phyloP scores from a whole-genome alignment of 805 yeast genomes.

The Ogataea ganodermae region DNA sequence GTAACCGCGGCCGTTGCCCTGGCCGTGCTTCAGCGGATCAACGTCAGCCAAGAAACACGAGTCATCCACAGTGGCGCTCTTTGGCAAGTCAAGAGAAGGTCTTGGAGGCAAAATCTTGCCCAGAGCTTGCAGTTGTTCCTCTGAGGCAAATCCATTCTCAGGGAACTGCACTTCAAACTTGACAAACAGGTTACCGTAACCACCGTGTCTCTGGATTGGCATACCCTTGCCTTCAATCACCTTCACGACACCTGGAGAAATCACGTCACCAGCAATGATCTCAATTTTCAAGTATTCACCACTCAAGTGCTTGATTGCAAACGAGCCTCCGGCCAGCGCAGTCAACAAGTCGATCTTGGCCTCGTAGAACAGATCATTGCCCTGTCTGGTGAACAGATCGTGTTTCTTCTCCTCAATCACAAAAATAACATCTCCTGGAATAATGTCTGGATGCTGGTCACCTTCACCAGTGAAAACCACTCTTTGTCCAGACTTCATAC shows the following conservation, averaged over 20 bases:
- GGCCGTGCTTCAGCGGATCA: conserved; percentile 32
- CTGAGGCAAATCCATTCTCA: conserved; percentile 64
- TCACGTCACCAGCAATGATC: conserved; percentile 89
- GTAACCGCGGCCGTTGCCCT: conserved; percentile 38
- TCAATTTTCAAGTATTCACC: conserved; percentile 87
- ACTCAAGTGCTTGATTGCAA: conserved; percentile 84
- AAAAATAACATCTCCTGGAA: conserved; percentile 96
- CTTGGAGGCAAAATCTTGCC: conserved; percentile 82
- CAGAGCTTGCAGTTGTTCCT: conserved; percentile 70
- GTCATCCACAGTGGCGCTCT: conserved; percentile 77
- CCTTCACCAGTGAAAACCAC: conserved; percentile 94
- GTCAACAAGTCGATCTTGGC: conserved; percentile 90
- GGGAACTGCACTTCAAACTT: conserved; percentile 93
- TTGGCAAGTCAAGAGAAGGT: conserved; percentile 60
- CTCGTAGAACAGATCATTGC: conserved; percentile 81
- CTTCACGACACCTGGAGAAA: conserved; percentile 79
- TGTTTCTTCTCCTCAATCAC: conserved; percentile 91
- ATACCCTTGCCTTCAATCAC: conserved; percentile 93
- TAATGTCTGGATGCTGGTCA: conserved; percentile 91
- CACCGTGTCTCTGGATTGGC: conserved; percentile 91
- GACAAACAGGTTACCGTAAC: conserved; percentile 82
- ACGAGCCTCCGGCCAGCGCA: conserved; percentile 94
- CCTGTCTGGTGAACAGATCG: conserved; percentile 79
- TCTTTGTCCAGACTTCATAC: conserved; percentile 94
- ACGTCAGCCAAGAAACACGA: conserved; percentile 34